Base-by-base conservation (phyloP, 768 basidiomycete species). In the Termitomyces sp. region DNA sequence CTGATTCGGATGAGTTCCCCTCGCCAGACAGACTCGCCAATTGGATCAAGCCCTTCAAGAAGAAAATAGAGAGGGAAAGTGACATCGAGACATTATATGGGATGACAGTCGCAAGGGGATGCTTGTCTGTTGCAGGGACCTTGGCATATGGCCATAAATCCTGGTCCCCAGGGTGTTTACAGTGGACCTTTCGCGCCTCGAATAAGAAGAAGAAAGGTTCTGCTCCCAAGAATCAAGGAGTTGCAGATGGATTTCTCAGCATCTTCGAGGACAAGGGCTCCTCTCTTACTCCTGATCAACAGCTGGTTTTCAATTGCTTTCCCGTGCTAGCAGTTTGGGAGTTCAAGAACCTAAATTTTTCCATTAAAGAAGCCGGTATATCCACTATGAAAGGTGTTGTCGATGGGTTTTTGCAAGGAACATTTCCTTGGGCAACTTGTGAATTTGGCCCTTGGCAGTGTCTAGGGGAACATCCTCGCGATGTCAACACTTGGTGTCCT, bases 311-410 rank as follows among this genome's bases (percentile, higher is more conserved):
- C 3, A 9, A 39, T 20, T 24, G 5, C 8, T 37, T 51, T n/a
- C 34, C 39, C 3, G 52, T 32, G 24, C 18, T 53, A 10, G 52
- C 40, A 4, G 10, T 53, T 9, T 40, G 39, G 39, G 52, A 53
- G 37, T 42, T 53, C 40, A 53, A 53, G 52, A 53, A 53, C n/a
- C 26, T 53, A 0, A 53, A 53, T 37, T 43, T 53, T 20, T 30
- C 40, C 18, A 16, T 4, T 12, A 1, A 16, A 3, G 36, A 14
- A 16, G 5, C 2, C 3, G 50, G 24, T 2, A 39, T 52, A n/a
- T 10, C 24, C 1, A 53, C 52, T 5, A 27, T 53, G 36, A 1
- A 42, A 30, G 52, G 40, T 1, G 7, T n/a, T n/a, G 52, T 43
- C 3, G 9, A 53, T 5, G 13, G 16, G 5, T 53, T 53, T 20